Evolutionary conservation across 345 rosid genomes (phyloP).

Genomic region (Euphorbia peplus): DNA sequence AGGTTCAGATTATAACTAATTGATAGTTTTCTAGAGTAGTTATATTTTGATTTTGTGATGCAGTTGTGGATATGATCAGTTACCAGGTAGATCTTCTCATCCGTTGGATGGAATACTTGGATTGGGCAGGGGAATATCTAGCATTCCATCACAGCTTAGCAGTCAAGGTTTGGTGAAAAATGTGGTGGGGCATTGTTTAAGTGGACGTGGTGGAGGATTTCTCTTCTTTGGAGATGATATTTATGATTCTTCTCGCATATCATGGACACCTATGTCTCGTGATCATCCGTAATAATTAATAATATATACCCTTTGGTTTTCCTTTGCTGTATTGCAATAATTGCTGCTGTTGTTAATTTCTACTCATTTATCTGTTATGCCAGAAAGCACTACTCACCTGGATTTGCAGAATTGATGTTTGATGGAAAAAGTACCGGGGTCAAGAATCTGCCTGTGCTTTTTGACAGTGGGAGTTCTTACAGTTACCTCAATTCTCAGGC

Average conservation of each 20-base stretch:
- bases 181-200: slow-evolving; percentile 83
- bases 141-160: slow-evolving; percentile 78
- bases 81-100: slow-evolving; percentile 57
- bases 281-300: slow-evolving; percentile 47
- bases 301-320: not conserved
- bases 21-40: not conserved
- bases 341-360: slow-evolving; percentile 2
- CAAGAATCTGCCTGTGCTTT: slow-evolving; percentile 44
- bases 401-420: slow-evolving; percentile 58
- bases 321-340: not conserved
- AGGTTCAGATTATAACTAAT: too few relatives aligned
- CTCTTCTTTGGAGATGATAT: slow-evolving; percentile 83
- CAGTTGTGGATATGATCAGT: slow-evolving; percentile 92
- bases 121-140: slow-evolving; percentile 83
- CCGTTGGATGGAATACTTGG: slow-evolving; percentile 95
- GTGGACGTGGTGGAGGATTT: slow-evolving; percentile 76
- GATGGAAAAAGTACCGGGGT: slow-evolving; percentile 60
- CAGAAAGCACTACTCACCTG: slow-evolving; percentile 85
- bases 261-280: slow-evolving; percentile 77
- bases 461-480: slow-evolving; percentile 95
- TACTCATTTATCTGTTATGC: slow-evolving; percentile 12
- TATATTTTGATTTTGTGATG: not conserved
- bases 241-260: slow-evolving; percentile 57
- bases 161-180: slow-evolving; percentile 59
- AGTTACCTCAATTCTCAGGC: slow-evolving; percentile 70